Conservation (phyloP, 1,139 yeast species). For the Saccharomyces uvarum region DNA sequence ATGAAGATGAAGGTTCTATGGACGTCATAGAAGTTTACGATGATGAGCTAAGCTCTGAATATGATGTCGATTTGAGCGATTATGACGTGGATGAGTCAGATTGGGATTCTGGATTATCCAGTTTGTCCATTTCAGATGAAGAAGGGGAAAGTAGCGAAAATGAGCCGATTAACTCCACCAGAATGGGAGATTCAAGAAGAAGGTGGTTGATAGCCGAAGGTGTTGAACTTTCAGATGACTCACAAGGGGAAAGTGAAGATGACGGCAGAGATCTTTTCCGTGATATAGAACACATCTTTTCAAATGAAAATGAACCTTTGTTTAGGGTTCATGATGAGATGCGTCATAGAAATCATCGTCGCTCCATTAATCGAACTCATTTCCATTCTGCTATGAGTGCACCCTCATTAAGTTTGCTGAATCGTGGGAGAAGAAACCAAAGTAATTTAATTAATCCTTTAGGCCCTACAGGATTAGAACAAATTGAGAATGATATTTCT, state of each 20-base stretch:
- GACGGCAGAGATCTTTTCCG: slow-evolving; percentile 29
- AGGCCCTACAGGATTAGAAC: slow-evolving; percentile 31
- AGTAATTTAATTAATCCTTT: slow-evolving; percentile 29
- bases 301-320: slow-evolving; percentile 24
- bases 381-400: slow-evolving; percentile 18
- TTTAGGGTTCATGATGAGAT: slow-evolving; percentile 25
- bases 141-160: slow-evolving; percentile 22
- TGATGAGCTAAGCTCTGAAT: slow-evolving; percentile 30
- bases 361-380: slow-evolving; percentile 19
- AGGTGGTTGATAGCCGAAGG: slow-evolving; percentile 30
- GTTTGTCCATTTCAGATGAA: slow-evolving; percentile 26
- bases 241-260: slow-evolving; percentile 23
- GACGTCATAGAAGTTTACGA: slow-evolving; percentile 34
- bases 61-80: slow-evolving; percentile 32
- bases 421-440: slow-evolving; percentile 24
- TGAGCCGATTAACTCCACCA: slow-evolving; percentile 6
- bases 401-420: slow-evolving; percentile 26
- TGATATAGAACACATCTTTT: slow-evolving; percentile 30
- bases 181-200: slow-evolving; percentile 18
- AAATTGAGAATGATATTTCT: slow-evolving; percentile 28
- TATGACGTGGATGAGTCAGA: slow-evolving; percentile 34
- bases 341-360: slow-evolving; percentile 14
- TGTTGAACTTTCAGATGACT: slow-evolving; percentile 27
- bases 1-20: slow-evolving; percentile 22
- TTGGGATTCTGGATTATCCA: slow-evolving; percentile 33